A percentile compares a stretch with the other conserved stretches of the same genome.
phyloP scores from a whole-genome alignment of 768 basidiomycete genomes.

The Leccinum ochraceum region DNA sequence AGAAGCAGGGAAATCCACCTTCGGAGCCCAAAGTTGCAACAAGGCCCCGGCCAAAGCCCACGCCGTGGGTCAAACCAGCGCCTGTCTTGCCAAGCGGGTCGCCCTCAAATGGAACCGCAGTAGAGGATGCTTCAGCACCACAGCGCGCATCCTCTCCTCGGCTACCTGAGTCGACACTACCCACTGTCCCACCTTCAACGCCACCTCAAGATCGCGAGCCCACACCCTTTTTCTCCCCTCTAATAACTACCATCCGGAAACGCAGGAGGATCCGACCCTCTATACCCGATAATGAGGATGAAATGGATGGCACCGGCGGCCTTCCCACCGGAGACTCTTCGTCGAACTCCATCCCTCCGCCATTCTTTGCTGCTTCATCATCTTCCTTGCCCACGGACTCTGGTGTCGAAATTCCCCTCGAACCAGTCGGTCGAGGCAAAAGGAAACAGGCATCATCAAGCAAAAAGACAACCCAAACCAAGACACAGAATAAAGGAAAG shows the following conservation, averaged over 20 bases:
- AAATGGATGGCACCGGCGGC: constrained; percentile 15
- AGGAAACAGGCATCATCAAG: constrained; percentile 14
- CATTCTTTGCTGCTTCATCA: constrained; percentile 50
- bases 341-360: constrained; percentile 36
- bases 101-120: constrained; percentile 14
- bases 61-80: constrained; percentile 17
- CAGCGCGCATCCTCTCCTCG: constrained; percentile 31
- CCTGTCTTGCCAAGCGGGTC: constrained; percentile 20
- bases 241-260: constrained; percentile 18
- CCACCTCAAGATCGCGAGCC: constrained; percentile 24
- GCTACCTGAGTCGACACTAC: constrained; percentile 35
- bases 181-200: constrained; percentile 28
- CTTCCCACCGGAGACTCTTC: background rate
- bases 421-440: constrained; percentile 10
- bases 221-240: constrained; percentile 30
- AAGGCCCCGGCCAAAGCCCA: constrained; percentile 31
- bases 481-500: constrained; percentile 21
- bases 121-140: constrained; percentile 31
- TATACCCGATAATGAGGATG: constrained; percentile 13
- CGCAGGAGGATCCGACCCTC: constrained; percentile 25
- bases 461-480: constrained; percentile 27
- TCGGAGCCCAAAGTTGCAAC: constrained; percentile 29
- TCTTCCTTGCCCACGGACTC: constrained; percentile 32
- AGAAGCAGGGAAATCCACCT: constrained; percentile 27
- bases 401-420: constrained; percentile 30